Percentiles rank a stretch among this genome's conserved stretches.
Conservation (phyloP, 2,329 filamentous ascomycete genomes). For the Aspergillus clavatus region DNA sequence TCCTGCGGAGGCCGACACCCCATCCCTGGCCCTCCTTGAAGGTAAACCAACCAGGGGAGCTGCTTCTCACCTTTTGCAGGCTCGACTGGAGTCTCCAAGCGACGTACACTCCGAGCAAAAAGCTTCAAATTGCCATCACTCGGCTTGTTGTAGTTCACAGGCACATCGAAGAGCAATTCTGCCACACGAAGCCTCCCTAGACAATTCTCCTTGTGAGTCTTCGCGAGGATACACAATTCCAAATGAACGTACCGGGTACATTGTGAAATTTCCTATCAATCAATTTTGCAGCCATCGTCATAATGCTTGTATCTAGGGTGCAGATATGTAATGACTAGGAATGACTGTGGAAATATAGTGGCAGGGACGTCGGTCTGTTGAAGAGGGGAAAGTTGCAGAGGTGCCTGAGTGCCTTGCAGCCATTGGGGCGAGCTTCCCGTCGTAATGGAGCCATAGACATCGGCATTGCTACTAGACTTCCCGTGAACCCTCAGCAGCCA, state of each 20-base stretch:
- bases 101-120: slow-evolving; percentile 70
- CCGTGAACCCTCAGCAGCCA: too few relatives aligned
- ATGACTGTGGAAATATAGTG: not conserved
- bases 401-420: not conserved
- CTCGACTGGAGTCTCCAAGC: slow-evolving; percentile 50
- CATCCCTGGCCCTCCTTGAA: slow-evolving; percentile 82
- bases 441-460: too few relatives aligned
- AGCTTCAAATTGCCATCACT: slow-evolving; percentile 60
- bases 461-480: too few relatives aligned
- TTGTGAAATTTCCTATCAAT: slow-evolving; percentile 35
- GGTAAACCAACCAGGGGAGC: slow-evolving; percentile 62
- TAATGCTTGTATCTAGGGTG: not conserved
- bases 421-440: not conserved
- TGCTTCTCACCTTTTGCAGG: slow-evolving; percentile 44
- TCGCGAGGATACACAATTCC: not conserved
- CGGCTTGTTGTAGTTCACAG: slow-evolving; percentile 68
- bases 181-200: slow-evolving; percentile 69
- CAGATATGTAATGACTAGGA: not conserved
- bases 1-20: slow-evolving; percentile 71
- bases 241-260: slow-evolving; percentile 30
- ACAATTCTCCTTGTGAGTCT: slow-evolving; percentile 8
- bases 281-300: slow-evolving; percentile 35
- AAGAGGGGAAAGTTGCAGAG: not conserved
- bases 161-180: slow-evolving; percentile 83
- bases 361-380: not conserved